Evolutionary conservation across 169 alveolate genomes (phyloP), one percentile per base, ranked within the genome.

Genomic region (Eimeria maxima): DNA sequence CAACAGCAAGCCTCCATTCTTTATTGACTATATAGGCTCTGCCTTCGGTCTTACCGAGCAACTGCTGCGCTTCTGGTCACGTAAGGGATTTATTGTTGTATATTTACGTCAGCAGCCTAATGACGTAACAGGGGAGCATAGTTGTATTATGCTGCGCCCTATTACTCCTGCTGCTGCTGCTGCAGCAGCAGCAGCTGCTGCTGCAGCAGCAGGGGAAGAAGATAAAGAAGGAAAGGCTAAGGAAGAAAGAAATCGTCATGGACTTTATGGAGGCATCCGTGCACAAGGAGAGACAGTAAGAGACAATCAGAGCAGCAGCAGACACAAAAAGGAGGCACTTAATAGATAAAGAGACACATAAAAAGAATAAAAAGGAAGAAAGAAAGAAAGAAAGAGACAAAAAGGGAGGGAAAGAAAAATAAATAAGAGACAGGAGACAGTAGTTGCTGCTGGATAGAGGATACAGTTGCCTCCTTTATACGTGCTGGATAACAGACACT

Each of bases 121-220:
- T 97, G 99, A 99, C 74, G 98, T 99, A 45, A 99, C 99, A 4
- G 99, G 99, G 38, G 99, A 99, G 91, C 99, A 98, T 97, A 98
- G 99, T 76, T 97, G 98, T 89, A 98, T 99, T 71, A 97, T 99
- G 99, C 87, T 99, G 80, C 97, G 98, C 29, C 97, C 97, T 11
- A 67, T 97, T 13, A 14, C 76, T 16, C 42, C 92, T 13, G 74
- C 33, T 16, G 95, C 53, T 16, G 60, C 96, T 4, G 84, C 71
- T 42, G 92, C 74, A 3, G 92, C 91, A 14, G 93, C 93, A 10
- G 93, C 74, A 10, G 93, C 74, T 4, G 93, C 74, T 20, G 93
- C 93, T 20, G 78, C 67, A 11, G 93, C 93, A 4, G 33, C 78
- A 8, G 42, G 20, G 90, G 45, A 18, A 57, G 74, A 50, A 45